These are phyloP conservation scores for Boletus insuetus DNA, from an alignment of 768 basidiomycete species.

Conservation along the genomic window DNA sequence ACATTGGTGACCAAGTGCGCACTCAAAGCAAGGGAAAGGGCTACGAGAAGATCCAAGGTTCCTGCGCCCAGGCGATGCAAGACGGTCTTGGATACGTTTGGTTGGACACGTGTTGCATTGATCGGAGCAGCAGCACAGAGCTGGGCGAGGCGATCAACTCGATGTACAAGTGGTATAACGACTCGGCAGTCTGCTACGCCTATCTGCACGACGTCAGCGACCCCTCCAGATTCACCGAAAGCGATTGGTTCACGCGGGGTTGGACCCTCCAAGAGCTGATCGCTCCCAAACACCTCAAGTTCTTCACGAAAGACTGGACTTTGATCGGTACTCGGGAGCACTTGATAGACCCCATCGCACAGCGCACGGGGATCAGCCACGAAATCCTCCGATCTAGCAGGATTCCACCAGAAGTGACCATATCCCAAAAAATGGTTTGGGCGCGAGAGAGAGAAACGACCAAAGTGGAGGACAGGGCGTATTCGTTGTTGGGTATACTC, in stretches of 20 bases:
- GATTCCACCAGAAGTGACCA: conserved; percentile 11
- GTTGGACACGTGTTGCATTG: conserved; percentile 35
- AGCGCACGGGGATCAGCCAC: conserved; percentile 14
- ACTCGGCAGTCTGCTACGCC: conserved; percentile 25
- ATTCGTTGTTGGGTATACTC: conserved; percentile 30
- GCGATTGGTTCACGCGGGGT: conserved; percentile 32
- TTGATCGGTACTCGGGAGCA: conserved; percentile 14
- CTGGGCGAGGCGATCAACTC: conserved; percentile 30
- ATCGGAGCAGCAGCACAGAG: conserved; percentile 27
- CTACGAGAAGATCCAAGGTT: conserved; percentile 20
- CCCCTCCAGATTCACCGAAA: conserved; percentile 12
- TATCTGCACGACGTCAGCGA: conserved; percentile 28
- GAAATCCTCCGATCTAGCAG: conserved; percentile 12
- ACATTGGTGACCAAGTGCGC: conserved; percentile 17
- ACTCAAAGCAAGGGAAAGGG: conserved; percentile 17
- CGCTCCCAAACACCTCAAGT: conserved; percentile 25
- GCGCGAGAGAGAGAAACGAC: conserved; percentile 23
- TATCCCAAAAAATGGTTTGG: conserved; percentile 31
- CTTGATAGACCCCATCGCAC: conserved; percentile 11
- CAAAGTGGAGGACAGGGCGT: conserved; percentile 28
- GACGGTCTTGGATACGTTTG: conserved; percentile 25
- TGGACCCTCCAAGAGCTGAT: conserved; percentile 33
- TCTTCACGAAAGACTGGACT: conserved; percentile 28
- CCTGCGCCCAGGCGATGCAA: conserved; percentile 16
- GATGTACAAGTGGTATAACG: conserved; percentile 35